Evolutionary conservation across 2,329 filamentous ascomycete species (phyloP).

Genomic region (Aureobasidium namibiae): DNA sequence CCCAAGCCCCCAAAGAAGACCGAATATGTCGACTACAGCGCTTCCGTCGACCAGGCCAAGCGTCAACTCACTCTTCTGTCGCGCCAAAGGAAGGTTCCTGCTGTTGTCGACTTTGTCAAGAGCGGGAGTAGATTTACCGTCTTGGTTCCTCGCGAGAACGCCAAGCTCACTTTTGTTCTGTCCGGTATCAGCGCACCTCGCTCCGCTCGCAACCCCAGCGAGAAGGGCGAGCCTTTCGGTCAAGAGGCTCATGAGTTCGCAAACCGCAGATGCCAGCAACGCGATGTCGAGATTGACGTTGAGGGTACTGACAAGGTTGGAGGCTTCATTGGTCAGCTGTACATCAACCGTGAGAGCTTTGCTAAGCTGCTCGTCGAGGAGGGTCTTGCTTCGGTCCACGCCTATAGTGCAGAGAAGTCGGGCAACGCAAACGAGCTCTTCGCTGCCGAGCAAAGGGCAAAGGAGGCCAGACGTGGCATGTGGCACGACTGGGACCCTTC

Average conservation of each 20-base stretch:
- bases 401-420: constrained; percentile 91
- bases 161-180: constrained; percentile 90
- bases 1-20: constrained; percentile 76
- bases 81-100: constrained; percentile 85
- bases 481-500: constrained; percentile 95
- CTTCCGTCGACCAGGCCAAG: constrained; percentile 90
- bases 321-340: constrained; percentile 92
- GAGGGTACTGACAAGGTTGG: constrained; percentile 93
- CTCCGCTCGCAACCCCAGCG: constrained; percentile 71
- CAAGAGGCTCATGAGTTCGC: constrained; percentile 91
- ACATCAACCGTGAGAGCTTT: constrained; percentile 91
- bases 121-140: constrained; percentile 92
- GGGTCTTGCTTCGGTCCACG: constrained; percentile 83
- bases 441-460: constrained; percentile 79
- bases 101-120: constrained; percentile 94
- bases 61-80: constrained; percentile 81
- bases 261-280: constrained; percentile 79
- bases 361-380: constrained; percentile 90
- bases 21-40: constrained; percentile 82
- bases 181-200: constrained; percentile 86
- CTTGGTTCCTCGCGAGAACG: constrained; percentile 81
- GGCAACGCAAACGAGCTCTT: constrained; percentile 83
- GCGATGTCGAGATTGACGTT: constrained; percentile 92
- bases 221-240: constrained; percentile 85
- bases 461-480: constrained; percentile 77